Evolutionary conservation across 331 rosid species (phyloP).

Genomic region (Acacia concinna): DNA sequence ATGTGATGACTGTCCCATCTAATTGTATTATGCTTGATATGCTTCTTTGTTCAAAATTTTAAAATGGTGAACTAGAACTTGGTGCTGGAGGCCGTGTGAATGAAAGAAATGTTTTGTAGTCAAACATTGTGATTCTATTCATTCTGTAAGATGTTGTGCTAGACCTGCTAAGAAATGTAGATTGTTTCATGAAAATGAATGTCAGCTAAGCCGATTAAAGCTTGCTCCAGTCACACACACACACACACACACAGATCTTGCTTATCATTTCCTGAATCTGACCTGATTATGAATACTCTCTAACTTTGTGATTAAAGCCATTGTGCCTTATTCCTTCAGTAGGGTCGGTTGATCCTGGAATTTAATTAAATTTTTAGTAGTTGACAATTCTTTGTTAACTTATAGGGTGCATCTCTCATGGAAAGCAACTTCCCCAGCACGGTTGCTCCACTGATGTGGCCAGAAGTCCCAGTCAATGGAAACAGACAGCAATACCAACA

Average conservation of each 20-base stretch:
- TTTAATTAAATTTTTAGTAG: neutral
- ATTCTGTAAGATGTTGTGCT: constrained; percentile 26
- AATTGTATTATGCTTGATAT: constrained; percentile 6
- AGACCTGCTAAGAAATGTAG: constrained; percentile 19
- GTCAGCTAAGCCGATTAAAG: constrained; percentile 13
- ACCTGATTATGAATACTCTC: constrained; percentile 2
- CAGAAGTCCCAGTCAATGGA: constrained; percentile 61
- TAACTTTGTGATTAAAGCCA: neutral
- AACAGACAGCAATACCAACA: constrained; percentile 78
- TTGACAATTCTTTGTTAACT: constrained; percentile 33
- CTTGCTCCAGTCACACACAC: constrained; percentile 8
- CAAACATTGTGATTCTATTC: constrained; percentile 14
- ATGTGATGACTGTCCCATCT: neutral
- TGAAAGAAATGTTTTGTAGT: constrained; percentile 25
- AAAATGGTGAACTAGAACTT: constrained; percentile 23
- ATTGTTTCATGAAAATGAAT: neutral
- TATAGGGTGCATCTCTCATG: constrained; percentile 67
- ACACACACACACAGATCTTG: neutral
- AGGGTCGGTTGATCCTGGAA: constrained; percentile 16
- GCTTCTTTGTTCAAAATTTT: constrained; percentile 25
- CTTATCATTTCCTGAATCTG: constrained; percentile 19
- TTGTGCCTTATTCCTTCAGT: constrained; percentile 11
- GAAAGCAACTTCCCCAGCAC: constrained; percentile 62
- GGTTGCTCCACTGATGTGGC: constrained; percentile 71
- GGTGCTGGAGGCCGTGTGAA: constrained; percentile 9